These are phyloP conservation scores for maize (Zea mays) DNA, from an alignment of 176 grass and related monocot genomes.

Conservation along the genomic window Zm-B73-REFERENCE-NAM-5.0 NC_050100.1:188177001-188177500, in stretches of 20 bases:
- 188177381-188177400: constrained; percentile 6
- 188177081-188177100: no score
- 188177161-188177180: no score
- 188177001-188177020: no score
- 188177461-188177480: neutral
- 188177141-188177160: no score
- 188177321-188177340: neutral
- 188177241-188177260: neutral
- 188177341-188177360: neutral
- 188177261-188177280: neutral
- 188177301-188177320: no score
- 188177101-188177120: no score
- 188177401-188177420: neutral
- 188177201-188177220: neutral
- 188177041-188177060: no score
- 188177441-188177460: neutral
- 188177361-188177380: neutral
- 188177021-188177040: no score
- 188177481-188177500: neutral
- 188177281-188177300: neutral
- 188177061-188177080: no score
- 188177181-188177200: no score
- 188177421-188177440: neutral
- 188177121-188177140: no score
- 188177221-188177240: neutral